Evolutionary conservation across 306 rosid genomes (phyloP), one percentile per base, ranked within the genome.

Genomic region (Lathyrus oleraceus): DNA sequence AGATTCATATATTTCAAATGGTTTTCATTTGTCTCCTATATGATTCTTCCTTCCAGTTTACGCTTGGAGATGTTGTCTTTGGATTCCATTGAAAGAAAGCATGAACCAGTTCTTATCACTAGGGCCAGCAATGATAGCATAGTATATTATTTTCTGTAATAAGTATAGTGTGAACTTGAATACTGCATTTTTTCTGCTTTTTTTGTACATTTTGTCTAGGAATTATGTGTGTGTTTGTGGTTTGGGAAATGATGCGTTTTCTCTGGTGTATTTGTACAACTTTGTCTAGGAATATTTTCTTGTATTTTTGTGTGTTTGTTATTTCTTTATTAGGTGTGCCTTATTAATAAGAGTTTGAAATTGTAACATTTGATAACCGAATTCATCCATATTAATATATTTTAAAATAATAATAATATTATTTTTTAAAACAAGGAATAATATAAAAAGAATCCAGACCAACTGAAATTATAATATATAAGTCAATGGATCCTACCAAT

Each of bases 21-120:
- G 69, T 61, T 52, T 54, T 72, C 45, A 20, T 68, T 53, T 67
- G 28, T 67, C 59, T 68, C 57, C 56, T 35, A 54, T 40, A 17
- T 73, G 71, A 78, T 74, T 84, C 83, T 84, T 81, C 49, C 87
- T 81, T 84, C 75, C 15, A 28, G 75, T 71, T 74, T 78, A 84
- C 81, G 82, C 83, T 71, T 77, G 54, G 25, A n/a, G 44, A 15
- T 13, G 30, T 27, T 28, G 20, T 39, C 81, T 76, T 63, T 67
- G 71, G 84, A 69, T 72, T 79, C 79, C 65, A 71, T 20, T 39
- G 59, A 70, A 16, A 73, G 54, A 74, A 21, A 20, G 71, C 43
- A 65, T 36, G 45, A 60, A 60, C 70, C 65, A 57, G 67, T 49
- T 70, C 48, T 42, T 60, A 60, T 20, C 69, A 51, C 32, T 35